Evolutionary conservation across 106 monocot species (phyloP), one percentile per base, ranked within the genome.

Genomic region (Posidonia australis): DNA sequence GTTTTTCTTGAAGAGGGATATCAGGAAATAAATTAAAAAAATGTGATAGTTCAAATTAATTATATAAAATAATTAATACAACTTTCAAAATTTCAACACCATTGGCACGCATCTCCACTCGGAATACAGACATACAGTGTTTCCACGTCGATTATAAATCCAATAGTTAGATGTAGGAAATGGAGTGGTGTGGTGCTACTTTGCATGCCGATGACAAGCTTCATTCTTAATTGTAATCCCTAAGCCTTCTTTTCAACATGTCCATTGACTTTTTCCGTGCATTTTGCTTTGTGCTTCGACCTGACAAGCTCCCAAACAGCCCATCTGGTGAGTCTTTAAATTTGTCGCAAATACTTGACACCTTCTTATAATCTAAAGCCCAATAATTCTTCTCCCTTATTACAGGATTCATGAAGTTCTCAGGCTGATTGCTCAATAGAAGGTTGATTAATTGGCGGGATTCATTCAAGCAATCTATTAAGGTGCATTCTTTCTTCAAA

Each of bases 261-360:
- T 87, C 87, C 80, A 87, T 76, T 10, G 87, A 87, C 30, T 87
- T 87, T 70, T 83, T 87, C 48, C 87, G 28, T 28, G 76, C 72
- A 71, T 58, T 82, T 60, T 87, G 83, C 56, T 81, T 81, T 30
- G 83, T 48, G 45, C 58, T 81, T 22, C 87, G 45, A 62, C 46
- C 69, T 28, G 77, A 68, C 27, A 87, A 67, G 47, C 87, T 87
- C 62, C 86, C 82, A 64, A 87, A 87, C 28, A 87, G 60, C 11
- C 74, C 69, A 44, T 87, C 87, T 19, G 87, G 72, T 7, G 83
- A 72, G 67, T 87, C 87, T 75, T 83, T 87, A 60, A 83, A 87
- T 57, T 87, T 87, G 1, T 87, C 87, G 60, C 80, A 87, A 28
- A 87, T 87, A 28, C 30, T 76, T 0, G 80, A 73, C 31, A 87